Evolutionary conservation across 1,139 yeast genomes (phyloP).

Genomic region (Eremothecium gossypii): DNA sequence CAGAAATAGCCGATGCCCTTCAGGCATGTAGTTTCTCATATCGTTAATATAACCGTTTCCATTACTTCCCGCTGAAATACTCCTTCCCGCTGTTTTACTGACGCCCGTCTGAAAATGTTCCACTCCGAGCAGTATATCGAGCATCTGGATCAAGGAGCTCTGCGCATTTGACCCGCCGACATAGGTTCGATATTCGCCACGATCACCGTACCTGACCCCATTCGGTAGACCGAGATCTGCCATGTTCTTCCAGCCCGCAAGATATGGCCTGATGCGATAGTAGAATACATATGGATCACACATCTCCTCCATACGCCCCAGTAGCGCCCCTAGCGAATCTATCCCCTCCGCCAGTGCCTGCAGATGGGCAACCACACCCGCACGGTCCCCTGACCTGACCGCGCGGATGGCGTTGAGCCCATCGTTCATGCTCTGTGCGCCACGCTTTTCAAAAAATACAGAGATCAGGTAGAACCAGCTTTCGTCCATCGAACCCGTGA

Average conservation of each 20-base stretch:
- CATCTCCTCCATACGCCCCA: conserved; percentile 84
- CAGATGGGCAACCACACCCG: conserved; percentile 19
- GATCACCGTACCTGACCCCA: conserved; percentile 73
- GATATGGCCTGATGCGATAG: conserved; percentile 73
- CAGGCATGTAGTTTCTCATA: conserved; percentile 88
- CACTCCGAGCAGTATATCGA: conserved; percentile 68
- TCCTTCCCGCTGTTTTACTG: conserved; percentile 11
- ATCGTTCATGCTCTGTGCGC: conserved; percentile 53
- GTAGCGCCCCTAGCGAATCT: conserved; percentile 62
- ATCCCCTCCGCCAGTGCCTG: conserved; percentile 52
- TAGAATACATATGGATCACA: conserved; percentile 92
- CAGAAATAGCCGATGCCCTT: conserved; percentile 68
- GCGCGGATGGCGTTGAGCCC: conserved; percentile 57
- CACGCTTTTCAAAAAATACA: conserved; percentile 75
- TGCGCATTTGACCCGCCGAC: conserved; percentile 96
- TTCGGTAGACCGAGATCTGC: conserved; percentile 70
- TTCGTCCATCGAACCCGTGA: conserved; percentile 86
- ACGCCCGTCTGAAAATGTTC: conserved; percentile 73
- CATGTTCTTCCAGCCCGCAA: conserved; percentile 96
- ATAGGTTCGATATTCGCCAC: conserved; percentile 46
- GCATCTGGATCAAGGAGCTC: conserved; percentile 76
- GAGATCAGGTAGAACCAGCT: conserved; percentile 89
- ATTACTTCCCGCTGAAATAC: conserved; percentile 28
- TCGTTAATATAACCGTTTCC: conserved; percentile 62
- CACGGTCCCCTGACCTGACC: conserved; percentile 36